Percentiles rank a stretch among this genome's conserved stretches.
Evolutionary conservation across 352 stramenopile genomes (phyloP).

Genomic region (Phytopythium ostracodes): DNA sequence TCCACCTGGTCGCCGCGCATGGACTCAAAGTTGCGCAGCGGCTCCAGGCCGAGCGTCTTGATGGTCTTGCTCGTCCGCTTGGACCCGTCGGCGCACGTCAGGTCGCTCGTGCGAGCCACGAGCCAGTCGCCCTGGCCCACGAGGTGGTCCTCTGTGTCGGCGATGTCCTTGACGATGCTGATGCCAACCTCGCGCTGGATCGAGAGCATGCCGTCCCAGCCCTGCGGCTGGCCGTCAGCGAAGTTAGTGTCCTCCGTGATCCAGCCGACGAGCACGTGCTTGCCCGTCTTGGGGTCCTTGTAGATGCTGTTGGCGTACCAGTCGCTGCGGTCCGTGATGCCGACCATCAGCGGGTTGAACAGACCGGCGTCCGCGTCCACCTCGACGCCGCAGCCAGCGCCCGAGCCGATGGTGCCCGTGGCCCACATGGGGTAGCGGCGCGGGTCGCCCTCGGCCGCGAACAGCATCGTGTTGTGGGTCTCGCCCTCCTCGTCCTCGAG

Average conservation of each 20-base stretch:
- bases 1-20: slow-evolving; percentile 44
- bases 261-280: slow-evolving; percentile 59
- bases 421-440: slow-evolving; percentile 65
- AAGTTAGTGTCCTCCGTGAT: slow-evolving; percentile 58
- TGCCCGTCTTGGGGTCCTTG: slow-evolving; percentile 48
- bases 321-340: slow-evolving; percentile 53
- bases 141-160: slow-evolving; percentile 43
- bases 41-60: slow-evolving; percentile 55
- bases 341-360: slow-evolving; percentile 55
- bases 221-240: slow-evolving; percentile 41
- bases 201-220: slow-evolving; percentile 64
- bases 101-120: slow-evolving; percentile 32
- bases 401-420: slow-evolving; percentile 26
- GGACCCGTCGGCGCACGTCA: slow-evolving; percentile 22
- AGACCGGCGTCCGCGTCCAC: slow-evolving; percentile 23
- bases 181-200: slow-evolving; percentile 51
- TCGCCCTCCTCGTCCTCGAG: slow-evolving; percentile 51
- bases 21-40: slow-evolving; percentile 37
- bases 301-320: slow-evolving; percentile 74
- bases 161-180: slow-evolving; percentile 42
- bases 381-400: slow-evolving; percentile 13
- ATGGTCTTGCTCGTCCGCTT: slow-evolving; percentile 47
- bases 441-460: slow-evolving; percentile 44
- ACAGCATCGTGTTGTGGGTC: slow-evolving; percentile 61
- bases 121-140: slow-evolving; percentile 53